Conservation (phyloP, 345 rosid species). For the Arabidopsis arenosa region DNA sequence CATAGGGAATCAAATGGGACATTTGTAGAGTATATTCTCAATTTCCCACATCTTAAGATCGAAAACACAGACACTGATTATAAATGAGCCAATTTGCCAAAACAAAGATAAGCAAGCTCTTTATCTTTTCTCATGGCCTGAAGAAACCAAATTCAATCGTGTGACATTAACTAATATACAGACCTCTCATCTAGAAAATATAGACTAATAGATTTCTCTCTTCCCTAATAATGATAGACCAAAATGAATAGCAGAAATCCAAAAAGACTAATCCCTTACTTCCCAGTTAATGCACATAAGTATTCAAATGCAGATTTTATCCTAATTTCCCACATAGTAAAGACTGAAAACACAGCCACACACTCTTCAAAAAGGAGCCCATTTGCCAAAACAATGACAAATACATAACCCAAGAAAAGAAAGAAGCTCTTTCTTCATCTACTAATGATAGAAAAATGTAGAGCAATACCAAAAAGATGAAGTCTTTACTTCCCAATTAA, state of each 20-base stretch:
- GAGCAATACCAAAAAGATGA: neutral
- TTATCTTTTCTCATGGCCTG: neutral
- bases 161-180: neutral
- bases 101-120: slow-evolving; percentile 9
- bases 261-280: neutral
- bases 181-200: neutral
- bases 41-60: neutral
- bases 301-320: neutral
- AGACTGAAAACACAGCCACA: neutral
- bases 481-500: slow-evolving; percentile 1
- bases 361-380: neutral
- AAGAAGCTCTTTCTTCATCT: neutral
- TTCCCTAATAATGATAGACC: neutral
- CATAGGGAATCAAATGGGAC: neutral
- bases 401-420: neutral
- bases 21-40: slow-evolving; percentile 4
- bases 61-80: neutral
- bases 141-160: neutral
- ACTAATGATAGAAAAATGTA: neutral
- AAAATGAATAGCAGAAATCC: neutral
- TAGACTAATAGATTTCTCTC: neutral
- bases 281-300: neutral
- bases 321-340: neutral
- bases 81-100: neutral
- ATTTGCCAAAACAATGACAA: slow-evolving; percentile 4